Base-by-base conservation (phyloP, 2,329 filamentous ascomycete species). In the Rhytidhysteron rufulum region DNA sequence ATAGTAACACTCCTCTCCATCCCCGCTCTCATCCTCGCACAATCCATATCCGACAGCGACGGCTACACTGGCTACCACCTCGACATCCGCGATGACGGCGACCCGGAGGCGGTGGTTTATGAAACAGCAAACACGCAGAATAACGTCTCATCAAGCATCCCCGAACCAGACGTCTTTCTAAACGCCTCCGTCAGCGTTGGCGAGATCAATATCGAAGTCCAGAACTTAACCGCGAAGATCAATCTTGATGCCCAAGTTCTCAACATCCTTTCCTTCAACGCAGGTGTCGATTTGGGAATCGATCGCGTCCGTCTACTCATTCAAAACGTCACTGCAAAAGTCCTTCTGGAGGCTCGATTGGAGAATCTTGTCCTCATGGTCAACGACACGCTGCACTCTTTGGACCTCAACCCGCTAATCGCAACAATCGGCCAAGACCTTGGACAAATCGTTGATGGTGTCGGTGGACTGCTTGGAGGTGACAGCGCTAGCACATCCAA, bases 211-310 rank as follows among this genome's bases (percentile, higher is more conserved):
- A 66, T 82, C 3, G 71, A 75, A 34, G 79, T 83, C 3, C 77
- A 82, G 48, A 72, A 80, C 48, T 62, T 82, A 15, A 66, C 69
- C 43, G 79, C 77, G 2, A 75, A 82, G 44, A 67, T 82, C 52
- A 82, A 81, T 54, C 65, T 83, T 2, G 76, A 77, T 35, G 78
- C 79, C 24, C 71, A 77, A 44, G 69, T 83, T n/a, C 78, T 79
- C 11, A 72, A 70, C 31, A 68, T 83, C 1, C 79, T 83, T 4
- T 60, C 59, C 10, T 58, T 75, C 50, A 75, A 76, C 45, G 73
- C 73, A 0, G 72, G 73, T 40, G 71, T 75, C 5, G 58, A 65
- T 19, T 61, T 75, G 13, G 63, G 61, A 0, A 63, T 75, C 11
- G 54, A 71, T 43, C 70, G 73, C 49, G 67, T 83, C 53, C 82